Base-by-base conservation (phyloP, 2,329 filamentous ascomycete species). In the Truncatella angustata region DNA sequence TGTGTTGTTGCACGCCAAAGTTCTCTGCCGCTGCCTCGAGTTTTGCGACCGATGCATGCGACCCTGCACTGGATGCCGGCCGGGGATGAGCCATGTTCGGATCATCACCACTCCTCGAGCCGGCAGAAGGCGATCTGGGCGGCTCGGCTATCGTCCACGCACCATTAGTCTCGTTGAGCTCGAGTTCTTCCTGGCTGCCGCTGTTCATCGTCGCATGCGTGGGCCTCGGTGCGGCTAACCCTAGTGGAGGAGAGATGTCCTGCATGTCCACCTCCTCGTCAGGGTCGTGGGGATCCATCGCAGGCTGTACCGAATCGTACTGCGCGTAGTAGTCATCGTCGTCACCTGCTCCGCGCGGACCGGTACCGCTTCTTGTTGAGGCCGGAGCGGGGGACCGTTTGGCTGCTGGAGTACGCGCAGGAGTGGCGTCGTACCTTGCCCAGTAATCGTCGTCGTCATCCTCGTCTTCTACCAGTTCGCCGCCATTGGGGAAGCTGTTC, bases 211-310 rank as follows among this genome's bases (percentile, higher is more conserved):
- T 21, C 21, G 40, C 21, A n/a, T 54, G 54, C 34, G 52, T 57
- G 28, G 58, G 49, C 3, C 60, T 53, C 20, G 45, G 30, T 44
- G 60, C 56, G 10, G 59, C 58, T 40, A 70, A 54, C 28, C 70
- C 69, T 14, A 70, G 60, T 1, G 71, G 69, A 3, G 73, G 73
- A 5, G 69, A 68, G 16, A 70, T 57, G 21, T 66, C 66, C 23
- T 63, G 60, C 11, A 71, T 52, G 66, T 60, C 58, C 37, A 54
- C 72, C 52, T 76, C 85, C 70, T 91, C 88, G 60, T 91, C 87
- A n/a, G 88, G 88, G 58, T 92, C 88, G 66, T 92, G 85, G 51
- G 83, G 84, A 68, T 93, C 90, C 76, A 93, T 84, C 28, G 88
- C 88, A 2, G 89, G 88, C 65, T 93, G 89, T 7, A 93, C 88